Conservation (phyloP, 1,139 yeast genomes). For the Nematodospora anomalae region DNA sequence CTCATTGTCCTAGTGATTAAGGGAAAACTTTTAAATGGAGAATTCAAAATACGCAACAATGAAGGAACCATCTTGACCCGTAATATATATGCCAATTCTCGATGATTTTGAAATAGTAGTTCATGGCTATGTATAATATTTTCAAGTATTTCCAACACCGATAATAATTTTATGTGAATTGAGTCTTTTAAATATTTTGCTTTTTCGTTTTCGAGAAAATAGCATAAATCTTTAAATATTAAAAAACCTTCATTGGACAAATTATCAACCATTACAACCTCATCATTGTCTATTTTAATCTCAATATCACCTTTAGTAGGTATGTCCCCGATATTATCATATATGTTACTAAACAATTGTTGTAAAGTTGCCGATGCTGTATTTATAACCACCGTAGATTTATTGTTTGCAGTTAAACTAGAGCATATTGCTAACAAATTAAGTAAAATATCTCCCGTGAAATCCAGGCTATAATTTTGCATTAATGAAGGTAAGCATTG, state of each 20-base stretch:
- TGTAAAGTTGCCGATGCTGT: constrained; percentile 93
- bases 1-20: constrained; percentile 73
- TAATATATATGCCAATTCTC: constrained; percentile 64
- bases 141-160: constrained; percentile 80
- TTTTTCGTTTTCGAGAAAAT: constrained; percentile 58
- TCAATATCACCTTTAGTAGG: constrained; percentile 21
- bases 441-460: constrained; percentile 58
- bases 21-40: constrained; percentile 53
- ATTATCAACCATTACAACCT: constrained; percentile 44
- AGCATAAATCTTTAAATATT: constrained; percentile 71
- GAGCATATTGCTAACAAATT: constrained; percentile 71
- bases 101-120: constrained; percentile 53
- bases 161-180: constrained; percentile 60
- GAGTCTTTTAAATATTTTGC: constrained; percentile 48
- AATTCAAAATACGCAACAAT: constrained; percentile 59
- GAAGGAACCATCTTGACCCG: constrained; percentile 74
- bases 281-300: constrained; percentile 46
- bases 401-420: constrained; percentile 65
- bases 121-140: constrained; percentile 60
- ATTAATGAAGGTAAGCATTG: constrained; percentile 79
- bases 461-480: constrained; percentile 56
- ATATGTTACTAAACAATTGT: constrained; percentile 74
- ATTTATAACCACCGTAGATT: constrained; percentile 76
- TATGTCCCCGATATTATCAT: constrained; percentile 51
- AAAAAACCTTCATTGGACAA: constrained; percentile 68